phyloP scores from a whole-genome alignment of 2,329 filamentous ascomycete genomes.

The Penicillium sp. region DNA sequence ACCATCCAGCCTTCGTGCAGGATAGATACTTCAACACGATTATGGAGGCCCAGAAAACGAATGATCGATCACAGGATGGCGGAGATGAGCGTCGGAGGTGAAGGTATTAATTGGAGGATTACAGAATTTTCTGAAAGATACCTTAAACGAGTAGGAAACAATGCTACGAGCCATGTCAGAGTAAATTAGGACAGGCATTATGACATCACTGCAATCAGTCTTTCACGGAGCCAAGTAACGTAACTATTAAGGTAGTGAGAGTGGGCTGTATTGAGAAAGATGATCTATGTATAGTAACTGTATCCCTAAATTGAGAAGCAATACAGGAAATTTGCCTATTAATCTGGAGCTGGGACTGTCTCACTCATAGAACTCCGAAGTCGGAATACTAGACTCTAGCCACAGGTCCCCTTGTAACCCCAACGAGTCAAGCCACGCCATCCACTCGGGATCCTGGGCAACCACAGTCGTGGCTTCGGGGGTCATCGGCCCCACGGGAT shows the following conservation, averaged over 20 bases:
- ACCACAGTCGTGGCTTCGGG: background rate
- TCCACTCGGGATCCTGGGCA: constrained; percentile 10
- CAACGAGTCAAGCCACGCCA: constrained; percentile 1
- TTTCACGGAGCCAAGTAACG: background rate
- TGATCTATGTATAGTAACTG: background rate
- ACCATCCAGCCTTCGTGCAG: background rate
- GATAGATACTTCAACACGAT: background rate
- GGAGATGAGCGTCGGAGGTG: background rate
- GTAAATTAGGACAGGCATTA: background rate
- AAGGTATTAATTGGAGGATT: background rate
- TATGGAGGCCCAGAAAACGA: background rate
- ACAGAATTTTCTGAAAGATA: background rate
- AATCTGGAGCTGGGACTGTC: background rate
- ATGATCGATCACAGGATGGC: background rate
- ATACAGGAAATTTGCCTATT: background rate
- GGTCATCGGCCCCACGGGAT: background rate
- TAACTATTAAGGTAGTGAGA: background rate
- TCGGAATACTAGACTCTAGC: constrained; percentile 6
- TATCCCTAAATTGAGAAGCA: background rate
- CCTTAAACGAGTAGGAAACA: background rate
- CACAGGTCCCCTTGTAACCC: constrained; percentile 11
- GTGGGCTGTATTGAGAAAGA: background rate
- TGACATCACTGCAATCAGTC: background rate
- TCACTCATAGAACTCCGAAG: background rate
- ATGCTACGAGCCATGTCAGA: background rate